These are phyloP conservation scores for Lactuca sativa DNA, from an alignment of 129 eudicot species.

Conservation along the genomic window DNA sequence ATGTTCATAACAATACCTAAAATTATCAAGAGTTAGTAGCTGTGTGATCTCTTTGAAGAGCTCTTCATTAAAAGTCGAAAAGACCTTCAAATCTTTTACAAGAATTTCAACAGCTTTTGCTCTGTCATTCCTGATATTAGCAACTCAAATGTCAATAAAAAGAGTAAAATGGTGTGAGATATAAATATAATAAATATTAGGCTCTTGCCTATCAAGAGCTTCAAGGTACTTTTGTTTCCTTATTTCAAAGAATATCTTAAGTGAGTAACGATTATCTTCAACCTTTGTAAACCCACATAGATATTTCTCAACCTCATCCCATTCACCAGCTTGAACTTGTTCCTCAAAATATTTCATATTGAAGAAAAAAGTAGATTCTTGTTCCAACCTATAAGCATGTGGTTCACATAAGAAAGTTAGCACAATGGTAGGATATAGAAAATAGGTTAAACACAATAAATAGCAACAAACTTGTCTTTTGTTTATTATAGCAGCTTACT, in stretches of 20 bases:
- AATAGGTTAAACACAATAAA: neutral
- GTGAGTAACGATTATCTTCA: conserved; percentile 82
- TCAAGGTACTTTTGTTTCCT: conserved; percentile 84
- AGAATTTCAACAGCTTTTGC: conserved; percentile 91
- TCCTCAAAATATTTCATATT: conserved; percentile 86
- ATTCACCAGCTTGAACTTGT: conserved; percentile 84
- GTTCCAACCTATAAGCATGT: conserved; percentile 60
- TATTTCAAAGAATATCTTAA: conserved; percentile 83
- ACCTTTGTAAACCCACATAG: conserved; percentile 85
- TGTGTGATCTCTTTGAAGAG: conserved; percentile 95
- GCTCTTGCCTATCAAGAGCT: conserved; percentile 73
- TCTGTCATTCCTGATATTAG: conserved; percentile 67
- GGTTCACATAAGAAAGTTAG: conserved; percentile 3
- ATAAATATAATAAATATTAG: conserved; percentile 13
- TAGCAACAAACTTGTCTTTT: too few species aligned
- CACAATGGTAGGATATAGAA: neutral
- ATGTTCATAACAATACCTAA: conserved; percentile 54
- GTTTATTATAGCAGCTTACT: too few species aligned
- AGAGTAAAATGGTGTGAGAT: conserved; percentile 2
- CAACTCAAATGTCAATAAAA: conserved; percentile 13
- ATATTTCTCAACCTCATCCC: conserved; percentile 89
- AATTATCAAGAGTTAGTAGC: conserved; percentile 81
- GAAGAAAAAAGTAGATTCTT: conserved; percentile 84
- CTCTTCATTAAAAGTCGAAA: conserved; percentile 85
- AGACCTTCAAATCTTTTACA: conserved; percentile 81